phyloP scores from a whole-genome alignment of 345 rosid species.

The Rhizophora mangle region DNA sequence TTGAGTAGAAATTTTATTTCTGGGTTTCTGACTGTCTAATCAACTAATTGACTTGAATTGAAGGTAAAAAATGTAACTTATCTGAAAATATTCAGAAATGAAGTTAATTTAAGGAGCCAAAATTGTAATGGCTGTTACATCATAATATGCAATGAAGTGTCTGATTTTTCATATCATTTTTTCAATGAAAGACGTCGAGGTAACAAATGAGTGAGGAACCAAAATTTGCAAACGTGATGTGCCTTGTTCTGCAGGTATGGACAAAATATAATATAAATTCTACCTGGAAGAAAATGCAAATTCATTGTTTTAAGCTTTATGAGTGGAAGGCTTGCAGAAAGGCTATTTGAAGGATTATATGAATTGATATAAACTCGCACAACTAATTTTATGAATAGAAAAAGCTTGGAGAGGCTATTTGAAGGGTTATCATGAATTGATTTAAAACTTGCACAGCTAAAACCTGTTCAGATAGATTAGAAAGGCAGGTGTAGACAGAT shows the following conservation, averaged over 20 bases:
- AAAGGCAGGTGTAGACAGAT: background rate
- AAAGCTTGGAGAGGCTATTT: too few relatives aligned
- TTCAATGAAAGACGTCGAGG: too few relatives aligned
- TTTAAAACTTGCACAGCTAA: too few relatives aligned
- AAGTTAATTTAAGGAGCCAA: background rate
- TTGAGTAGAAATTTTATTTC: background rate
- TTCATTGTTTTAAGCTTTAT: background rate
- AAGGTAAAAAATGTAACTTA: background rate
- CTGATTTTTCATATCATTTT: too few relatives aligned
- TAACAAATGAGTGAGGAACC: background rate
- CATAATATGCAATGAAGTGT: too few relatives aligned
- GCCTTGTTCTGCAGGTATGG: background rate
- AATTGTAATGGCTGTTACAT: too few relatives aligned
- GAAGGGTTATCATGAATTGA: too few relatives aligned
- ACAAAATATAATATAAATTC: background rate
- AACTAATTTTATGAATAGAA: too few relatives aligned
- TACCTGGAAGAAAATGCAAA: background rate
- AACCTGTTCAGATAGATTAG: too few relatives aligned
- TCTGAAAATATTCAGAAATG: background rate
- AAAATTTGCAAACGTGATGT: background rate
- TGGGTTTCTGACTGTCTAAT: background rate
- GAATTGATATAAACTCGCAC: too few relatives aligned
- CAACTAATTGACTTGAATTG: background rate
- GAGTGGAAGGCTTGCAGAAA: too few relatives aligned
- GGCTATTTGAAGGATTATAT: too few relatives aligned